Base-by-base conservation (phyloP, 768 basidiomycete species). In the Pholiota microspora region DNA sequence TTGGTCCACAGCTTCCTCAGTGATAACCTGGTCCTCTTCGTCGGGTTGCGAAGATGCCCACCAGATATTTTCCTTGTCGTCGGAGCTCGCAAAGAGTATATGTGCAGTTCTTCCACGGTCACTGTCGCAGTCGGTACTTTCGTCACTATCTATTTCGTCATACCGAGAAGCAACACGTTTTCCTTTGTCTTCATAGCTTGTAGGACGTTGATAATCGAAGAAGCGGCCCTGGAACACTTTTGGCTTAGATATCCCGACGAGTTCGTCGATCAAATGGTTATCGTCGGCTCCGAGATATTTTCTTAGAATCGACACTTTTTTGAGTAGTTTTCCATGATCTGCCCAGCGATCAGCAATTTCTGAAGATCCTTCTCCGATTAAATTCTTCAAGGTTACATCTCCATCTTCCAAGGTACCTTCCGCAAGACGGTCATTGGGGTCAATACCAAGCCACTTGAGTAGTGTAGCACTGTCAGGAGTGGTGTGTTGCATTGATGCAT, bases 371-470 rank as follows among this genome's bases (percentile, higher is more conserved):
- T 78, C 75, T 2, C 86, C 85, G 8, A 88, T 77, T n/a, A 89
- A 64, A 59, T 92, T 91, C 58, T 84, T 79, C 45, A 88, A 61
- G 0, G 81, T 75, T 0, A 81, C 73, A 46, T 88, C 86, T 7
- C 69, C 70, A 23, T 71, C 71, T 2, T 68, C 61, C 35, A 66
- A 57, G 6, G 54, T 56, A 34, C 60, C 59, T 12, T 52, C 45
- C 7, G 49, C 46, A 0, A 69, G 49, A 1, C 46, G 46, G 23
- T 59, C 59, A 18, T 54, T 24, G 6, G 38, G 13, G 4, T 23
- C 13, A 5, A 58, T 54, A 12, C 53, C 52, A 5, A 62, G 49
- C 6, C 55, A 45, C 10, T 35, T 34, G 28, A 47, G 55, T n/a
- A 51, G 54, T 3, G 45, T 18, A 6, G 45, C 38, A 5, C 32